A percentile compares a stretch with the other conserved stretches of the same genome.
These are phyloP conservation scores for Elsinoe ampelina DNA, from an alignment of 2,329 filamentous ascomycete species.

Conservation along the genomic window DNA sequence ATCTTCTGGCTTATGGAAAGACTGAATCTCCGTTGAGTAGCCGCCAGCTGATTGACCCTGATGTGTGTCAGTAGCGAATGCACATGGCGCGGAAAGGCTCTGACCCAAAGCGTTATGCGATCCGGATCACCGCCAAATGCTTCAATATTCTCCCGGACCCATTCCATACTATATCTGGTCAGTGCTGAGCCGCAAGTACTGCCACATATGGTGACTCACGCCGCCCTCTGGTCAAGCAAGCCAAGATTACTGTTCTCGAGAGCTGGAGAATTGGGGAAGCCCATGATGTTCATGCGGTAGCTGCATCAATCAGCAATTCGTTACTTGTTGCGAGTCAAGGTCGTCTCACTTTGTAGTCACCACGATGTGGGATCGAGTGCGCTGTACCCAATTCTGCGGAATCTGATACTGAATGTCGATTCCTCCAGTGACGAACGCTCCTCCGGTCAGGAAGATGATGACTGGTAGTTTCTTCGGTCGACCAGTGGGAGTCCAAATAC, in stretches of 20 bases:
- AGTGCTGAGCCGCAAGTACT: not conserved
- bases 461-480: constrained; percentile 30
- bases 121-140: constrained; percentile 34
- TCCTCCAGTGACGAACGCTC: constrained; percentile 37
- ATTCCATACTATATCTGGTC: constrained; percentile 31
- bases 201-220: not conserved
- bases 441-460: constrained; percentile 41
- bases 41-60: constrained; percentile 23
- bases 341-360: constrained; percentile 26
- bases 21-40: constrained; percentile 31
- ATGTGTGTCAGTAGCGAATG: not conserved
- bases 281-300: constrained; percentile 33
- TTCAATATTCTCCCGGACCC: constrained; percentile 42
- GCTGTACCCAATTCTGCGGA: constrained; percentile 35
- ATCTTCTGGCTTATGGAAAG: constrained; percentile 40
- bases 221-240: constrained; percentile 46
- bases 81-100: no score
- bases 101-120: constrained; percentile 20
- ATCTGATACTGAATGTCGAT: constrained; percentile 39
- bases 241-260: constrained; percentile 37
- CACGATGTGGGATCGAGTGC: constrained; percentile 23
- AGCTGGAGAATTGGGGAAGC: constrained; percentile 31
- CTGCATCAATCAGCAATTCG: not conserved
- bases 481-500: constrained; percentile 36
- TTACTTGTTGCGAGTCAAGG: no score